Percentiles rank a stretch among this genome's conserved stretches.
Conservation (phyloP, 352 stramenopile species). For the Pythium brassicae region DNA sequence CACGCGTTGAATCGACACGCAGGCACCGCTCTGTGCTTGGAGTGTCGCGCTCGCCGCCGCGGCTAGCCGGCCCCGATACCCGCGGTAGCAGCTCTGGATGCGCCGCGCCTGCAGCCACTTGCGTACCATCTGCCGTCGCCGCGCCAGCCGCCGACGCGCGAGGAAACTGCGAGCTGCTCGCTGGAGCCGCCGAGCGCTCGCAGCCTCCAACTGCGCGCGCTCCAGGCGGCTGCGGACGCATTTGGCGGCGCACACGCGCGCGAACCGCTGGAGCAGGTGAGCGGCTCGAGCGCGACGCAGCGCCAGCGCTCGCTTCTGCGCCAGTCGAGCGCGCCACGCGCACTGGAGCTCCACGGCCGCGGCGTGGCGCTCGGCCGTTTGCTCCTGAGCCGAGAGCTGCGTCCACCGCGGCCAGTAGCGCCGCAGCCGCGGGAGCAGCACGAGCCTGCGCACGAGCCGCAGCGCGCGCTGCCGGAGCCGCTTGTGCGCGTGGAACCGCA, state of each 20-base stretch:
- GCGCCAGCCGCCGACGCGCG: background rate
- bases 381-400: conserved; percentile 5
- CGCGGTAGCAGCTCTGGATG: conserved; percentile 42
- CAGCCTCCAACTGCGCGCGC: conserved; percentile 8
- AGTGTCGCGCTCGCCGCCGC: conserved; percentile 1
- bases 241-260: conserved; percentile 22
- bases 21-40: conserved; percentile 6
- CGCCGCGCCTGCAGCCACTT: conserved; percentile 34
- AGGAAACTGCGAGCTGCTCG: conserved; percentile 26
- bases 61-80: conserved; percentile 20
- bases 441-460: conserved; percentile 28
- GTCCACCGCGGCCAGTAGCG: conserved; percentile 33
- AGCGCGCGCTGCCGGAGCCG: conserved; percentile 26
- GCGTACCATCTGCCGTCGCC: conserved; percentile 8
- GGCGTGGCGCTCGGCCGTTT: conserved; percentile 21
- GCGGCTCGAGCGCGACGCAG: conserved; percentile 16
- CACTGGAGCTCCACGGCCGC: conserved; percentile 41
- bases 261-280: conserved; percentile 26
- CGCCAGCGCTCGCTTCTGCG: background rate
- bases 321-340: conserved; percentile 20
- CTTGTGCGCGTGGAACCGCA: conserved; percentile 30
- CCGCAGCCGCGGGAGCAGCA: conserved; percentile 30
- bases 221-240: conserved; percentile 11
- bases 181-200: conserved; percentile 30
- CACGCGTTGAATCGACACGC: conserved; percentile 21